These are phyloP conservation scores for Venturia effusa DNA, from an alignment of 2,329 filamentous ascomycete genomes.

Conservation along the genomic window DNA sequence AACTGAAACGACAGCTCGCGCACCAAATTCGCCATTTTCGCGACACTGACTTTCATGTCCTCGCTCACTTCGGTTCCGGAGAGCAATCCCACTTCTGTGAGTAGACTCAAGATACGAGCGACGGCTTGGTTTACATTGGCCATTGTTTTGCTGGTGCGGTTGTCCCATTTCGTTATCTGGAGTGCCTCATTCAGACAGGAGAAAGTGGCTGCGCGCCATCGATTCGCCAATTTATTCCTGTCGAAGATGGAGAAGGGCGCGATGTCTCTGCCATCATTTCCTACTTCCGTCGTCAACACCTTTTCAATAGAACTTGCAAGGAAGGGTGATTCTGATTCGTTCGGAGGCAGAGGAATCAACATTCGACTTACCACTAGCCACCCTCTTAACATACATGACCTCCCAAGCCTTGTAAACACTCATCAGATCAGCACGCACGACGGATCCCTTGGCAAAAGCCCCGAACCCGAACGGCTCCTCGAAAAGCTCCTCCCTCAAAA, in stretches of 20 bases:
- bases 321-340: too few relatives aligned
- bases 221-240: neutral
- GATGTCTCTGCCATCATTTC: too few relatives aligned
- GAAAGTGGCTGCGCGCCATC: neutral
- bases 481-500: constrained; percentile 8
- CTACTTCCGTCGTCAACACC: neutral
- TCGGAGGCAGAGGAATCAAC: too few relatives aligned
- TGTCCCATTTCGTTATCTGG: too few relatives aligned
- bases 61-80: neutral
- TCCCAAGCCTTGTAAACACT: too few relatives aligned
- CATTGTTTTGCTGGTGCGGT: too few relatives aligned
- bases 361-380: too few relatives aligned
- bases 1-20: neutral
- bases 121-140: neutral
- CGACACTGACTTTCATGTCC: neutral
- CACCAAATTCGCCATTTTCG: neutral
- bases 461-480: constrained; percentile 10
- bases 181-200: neutral
- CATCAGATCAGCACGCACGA: neutral
- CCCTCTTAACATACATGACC: too few relatives aligned
- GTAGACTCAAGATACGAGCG: neutral
- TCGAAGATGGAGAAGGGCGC: neutral
- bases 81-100: neutral
- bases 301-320: too few relatives aligned
- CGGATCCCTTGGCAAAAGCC: constrained; percentile 1